phyloP scores from a whole-genome alignment of 768 basidiomycete species.

The Lentinula boryana region DNA sequence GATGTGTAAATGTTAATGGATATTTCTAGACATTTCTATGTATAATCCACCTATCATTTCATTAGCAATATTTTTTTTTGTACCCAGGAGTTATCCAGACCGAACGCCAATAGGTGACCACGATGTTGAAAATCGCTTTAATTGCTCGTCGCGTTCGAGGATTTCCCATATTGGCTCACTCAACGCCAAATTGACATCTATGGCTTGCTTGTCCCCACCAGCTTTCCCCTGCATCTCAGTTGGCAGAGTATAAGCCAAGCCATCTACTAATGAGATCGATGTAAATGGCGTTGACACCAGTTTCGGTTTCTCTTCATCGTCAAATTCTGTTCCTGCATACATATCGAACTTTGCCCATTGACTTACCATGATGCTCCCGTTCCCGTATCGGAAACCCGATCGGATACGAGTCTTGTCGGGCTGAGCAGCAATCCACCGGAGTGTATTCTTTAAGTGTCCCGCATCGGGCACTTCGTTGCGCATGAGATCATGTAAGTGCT shows the following conservation, averaged over 20 bases:
- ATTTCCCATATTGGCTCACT: constrained; percentile 12
- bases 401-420: constrained; percentile 7
- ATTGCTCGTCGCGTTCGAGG: constrained; percentile 4
- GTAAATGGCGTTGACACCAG: constrained; percentile 16
- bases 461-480: constrained; percentile 1
- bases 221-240: constrained; percentile 7
- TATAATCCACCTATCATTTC: background rate
- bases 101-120: background rate
- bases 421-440: constrained; percentile 14
- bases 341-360: constrained; percentile 18
- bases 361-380: constrained; percentile 12
- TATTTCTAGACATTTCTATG: background rate
- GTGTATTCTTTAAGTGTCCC: constrained; percentile 6
- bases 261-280: constrained; percentile 12
- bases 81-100: background rate
- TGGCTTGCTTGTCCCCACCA: constrained; percentile 10
- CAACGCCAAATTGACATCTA: constrained; percentile 14
- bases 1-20: background rate
- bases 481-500: constrained; percentile 11
- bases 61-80: background rate
- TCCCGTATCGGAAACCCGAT: constrained; percentile 11
- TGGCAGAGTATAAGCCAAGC: constrained; percentile 12
- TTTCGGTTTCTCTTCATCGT: constrained; percentile 6
- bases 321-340: constrained; percentile 12
- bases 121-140: background rate